Base-by-base conservation (phyloP, 148 eudicot species). In the Camellia granthamiana region DNA sequence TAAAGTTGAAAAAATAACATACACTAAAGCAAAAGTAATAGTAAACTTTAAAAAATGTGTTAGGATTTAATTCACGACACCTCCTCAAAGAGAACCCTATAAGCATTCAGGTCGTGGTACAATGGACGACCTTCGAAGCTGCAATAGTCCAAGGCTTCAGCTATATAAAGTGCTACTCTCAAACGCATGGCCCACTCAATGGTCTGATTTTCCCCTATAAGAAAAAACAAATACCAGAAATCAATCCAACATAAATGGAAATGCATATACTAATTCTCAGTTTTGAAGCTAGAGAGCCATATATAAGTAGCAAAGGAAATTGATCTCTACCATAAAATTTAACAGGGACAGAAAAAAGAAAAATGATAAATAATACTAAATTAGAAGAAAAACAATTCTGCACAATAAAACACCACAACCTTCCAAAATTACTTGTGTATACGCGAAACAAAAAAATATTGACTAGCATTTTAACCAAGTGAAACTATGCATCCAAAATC, bases 151-250 rank as follows among this genome's bases (percentile, higher is more conserved):
- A 94, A 88, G 81, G 97, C 95, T 81, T 94, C 94, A 67, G 97
- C 93, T 71, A 94, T 91, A 87, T 84, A 81, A 74, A 88, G 87
- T 61, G 95, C 94, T 63, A 92, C 97, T 84, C 93, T 88, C 74
- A 92, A 79, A 55, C 98, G 88, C 98, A 94, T 92, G n/a, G 89
- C 90, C 98, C 98, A 94, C 81, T 94, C 97, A 75, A 94, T 91
- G 30, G 98, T 91, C 81, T 91, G 97, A 68, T 84, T 91, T 87
- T 94, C 98, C 98, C 97, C 98, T 92, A 84, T 4, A 51, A 78
- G 16, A 62, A 23, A 7, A 55, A 78, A 58, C 49, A 75, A 79
- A 44, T 7, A 30, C 64, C 44, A 67, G 21, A 42, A 77, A 58
- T 19, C 21, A 77, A 78, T 19, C 18, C 30, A 52, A 62, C 66